Evolutionary conservation across 805 yeast species (phyloP), one percentile per base, ranked within the genome.

Genomic region (Hanseniaspora jakobsenii): DNA sequence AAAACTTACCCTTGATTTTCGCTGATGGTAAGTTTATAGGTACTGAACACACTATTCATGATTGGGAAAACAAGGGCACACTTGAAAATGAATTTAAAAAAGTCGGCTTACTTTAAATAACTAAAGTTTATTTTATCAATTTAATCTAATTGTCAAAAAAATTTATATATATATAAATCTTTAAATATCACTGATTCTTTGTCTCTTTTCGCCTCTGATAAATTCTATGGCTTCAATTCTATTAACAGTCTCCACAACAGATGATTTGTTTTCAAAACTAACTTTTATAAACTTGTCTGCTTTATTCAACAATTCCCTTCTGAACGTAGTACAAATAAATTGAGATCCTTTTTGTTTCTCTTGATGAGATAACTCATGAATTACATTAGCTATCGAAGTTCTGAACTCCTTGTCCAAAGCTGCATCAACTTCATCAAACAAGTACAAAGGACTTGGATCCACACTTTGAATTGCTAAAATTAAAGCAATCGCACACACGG

Each of bases 361-460:
- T 12, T 37, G 30, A 23, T 30, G 54, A 17, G 95, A 74, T 44
- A 87, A 62, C 28, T 72, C 69, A 51, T 74, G 69, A 44, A 91
- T 77, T 66, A 83, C 65, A 27, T 68, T 63, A 0, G 97, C 95
- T 17, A 91, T 94, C 0, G 95, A 75, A 0, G 82, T 72, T 54
- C 98, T 72, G 57, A 87, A 89, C 55, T 83, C 95, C 2, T 94
- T 75, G 62, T 91, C 98, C 50, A 91, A 67, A 53, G 89, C 91
- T 4, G 97, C 96, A 64, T 91, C 98, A 48, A 91, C 81, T 65
- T 91, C 98, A 62, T 91, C 98, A 61, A 91, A 89, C 37, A 91
- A 63, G 58, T 91, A 91, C 60, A 91, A 91, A 38, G 97, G 96
- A 7, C 96, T 96, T 9, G 97, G 97, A 53, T 91, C 97, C 51